Evolutionary conservation across 176 grass and related monocot genomes (phyloP).

Genomic region (Alloteropsis semialata): DNA sequence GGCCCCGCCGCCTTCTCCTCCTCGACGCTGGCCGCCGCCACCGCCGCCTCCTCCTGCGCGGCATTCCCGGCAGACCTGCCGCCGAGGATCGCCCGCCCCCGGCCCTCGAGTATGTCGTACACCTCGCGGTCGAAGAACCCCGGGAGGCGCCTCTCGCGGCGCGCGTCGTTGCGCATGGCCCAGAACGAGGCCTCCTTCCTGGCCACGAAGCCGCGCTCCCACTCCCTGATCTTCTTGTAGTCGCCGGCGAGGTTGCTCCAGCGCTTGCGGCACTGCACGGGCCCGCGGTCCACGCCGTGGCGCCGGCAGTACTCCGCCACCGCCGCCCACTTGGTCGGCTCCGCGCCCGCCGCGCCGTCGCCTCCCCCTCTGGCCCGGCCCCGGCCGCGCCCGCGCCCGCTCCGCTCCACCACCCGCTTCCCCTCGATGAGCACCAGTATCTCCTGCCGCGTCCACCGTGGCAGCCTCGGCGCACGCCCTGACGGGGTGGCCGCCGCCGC

Average conservation of each 20-base stretch:
- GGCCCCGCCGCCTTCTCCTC: slow-evolving; percentile 18
- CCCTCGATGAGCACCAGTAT: slow-evolving; percentile 93
- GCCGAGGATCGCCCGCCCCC: slow-evolving; percentile 2
- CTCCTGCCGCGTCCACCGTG: slow-evolving; percentile 91
- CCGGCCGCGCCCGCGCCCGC: slow-evolving; percentile 35
- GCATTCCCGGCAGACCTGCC: slow-evolving; percentile 31
- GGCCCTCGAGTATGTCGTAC: slow-evolving; percentile 80
- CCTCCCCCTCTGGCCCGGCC: not conserved
- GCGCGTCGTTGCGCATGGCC: slow-evolving; percentile 90
- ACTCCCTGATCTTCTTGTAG: slow-evolving; percentile 99
- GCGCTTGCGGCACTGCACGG: slow-evolving; percentile 94
- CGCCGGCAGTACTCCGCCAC: slow-evolving; percentile 81
- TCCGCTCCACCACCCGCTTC: slow-evolving; percentile 78
- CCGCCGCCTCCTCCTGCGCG: slow-evolving; percentile 35
- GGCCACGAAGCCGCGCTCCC: slow-evolving; percentile 52
- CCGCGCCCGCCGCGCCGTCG: slow-evolving; percentile 15
- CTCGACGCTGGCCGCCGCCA: not conserved
- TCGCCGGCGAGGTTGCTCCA: slow-evolving; percentile 99
- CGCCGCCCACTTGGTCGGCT: slow-evolving; percentile 92
- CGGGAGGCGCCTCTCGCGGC: slow-evolving; percentile 73
- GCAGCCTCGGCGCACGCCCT: slow-evolving; percentile 60
- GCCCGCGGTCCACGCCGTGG: slow-evolving; percentile 72
- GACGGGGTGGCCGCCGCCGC: slow-evolving; percentile 31
- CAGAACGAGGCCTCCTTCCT: slow-evolving; percentile 71
- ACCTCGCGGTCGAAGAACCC: slow-evolving; percentile 97